Evolutionary conservation across 352 stramenopile species (phyloP).

Genomic region (Phytopythium oedochilum): DNA sequence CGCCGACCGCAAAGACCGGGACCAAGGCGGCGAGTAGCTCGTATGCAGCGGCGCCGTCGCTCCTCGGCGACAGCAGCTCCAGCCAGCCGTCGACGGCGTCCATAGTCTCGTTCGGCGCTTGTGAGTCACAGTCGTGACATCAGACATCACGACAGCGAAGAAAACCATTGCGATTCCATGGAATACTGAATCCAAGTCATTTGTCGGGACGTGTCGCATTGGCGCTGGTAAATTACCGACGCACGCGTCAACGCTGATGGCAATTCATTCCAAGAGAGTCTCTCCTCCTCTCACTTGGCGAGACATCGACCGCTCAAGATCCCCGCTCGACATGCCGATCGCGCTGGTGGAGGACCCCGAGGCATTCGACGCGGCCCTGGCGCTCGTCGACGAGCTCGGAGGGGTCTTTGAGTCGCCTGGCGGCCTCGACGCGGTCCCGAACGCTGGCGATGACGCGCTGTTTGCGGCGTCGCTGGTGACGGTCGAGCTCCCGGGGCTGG

Average conservation of each 20-base stretch:
- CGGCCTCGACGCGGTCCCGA: too few relatives aligned
- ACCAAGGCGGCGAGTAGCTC: background rate
- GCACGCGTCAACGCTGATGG: background rate
- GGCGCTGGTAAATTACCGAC: background rate
- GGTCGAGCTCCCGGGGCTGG: background rate
- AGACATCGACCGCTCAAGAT: background rate
- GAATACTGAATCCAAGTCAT: background rate
- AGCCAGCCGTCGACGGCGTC: background rate
- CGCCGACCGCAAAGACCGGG: background rate
- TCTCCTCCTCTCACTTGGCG: background rate
- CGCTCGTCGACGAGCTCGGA: constrained; percentile 23
- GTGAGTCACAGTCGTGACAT: too few relatives aligned
- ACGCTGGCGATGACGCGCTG: background rate
- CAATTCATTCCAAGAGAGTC: too few relatives aligned
- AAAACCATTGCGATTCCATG: too few relatives aligned
- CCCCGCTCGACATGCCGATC: constrained; percentile 13
- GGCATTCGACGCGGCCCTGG: constrained; percentile 23
- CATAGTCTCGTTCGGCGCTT: too few relatives aligned
- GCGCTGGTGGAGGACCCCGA: constrained; percentile 20
- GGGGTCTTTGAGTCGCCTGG: background rate
- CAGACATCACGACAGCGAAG: too few relatives aligned
- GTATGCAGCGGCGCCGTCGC: background rate
- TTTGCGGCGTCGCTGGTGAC: background rate
- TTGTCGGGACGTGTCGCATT: background rate
- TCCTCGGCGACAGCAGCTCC: background rate